These are phyloP conservation scores for Brasilioporus rufonigricans DNA, from an alignment of 768 basidiomycete genomes.

Conservation along the genomic window DNA sequence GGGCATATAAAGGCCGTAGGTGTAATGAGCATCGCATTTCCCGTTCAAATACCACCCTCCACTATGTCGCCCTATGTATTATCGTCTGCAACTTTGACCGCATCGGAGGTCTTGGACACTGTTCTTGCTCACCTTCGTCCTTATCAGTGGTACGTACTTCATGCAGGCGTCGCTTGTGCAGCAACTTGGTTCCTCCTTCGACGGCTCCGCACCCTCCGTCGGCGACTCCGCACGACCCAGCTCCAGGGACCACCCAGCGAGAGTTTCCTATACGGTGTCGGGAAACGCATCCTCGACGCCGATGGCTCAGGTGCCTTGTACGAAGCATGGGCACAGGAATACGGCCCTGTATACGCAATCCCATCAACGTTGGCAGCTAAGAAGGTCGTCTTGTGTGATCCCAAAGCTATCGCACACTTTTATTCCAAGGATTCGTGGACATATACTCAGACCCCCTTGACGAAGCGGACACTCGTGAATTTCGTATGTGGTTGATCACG, in stretches of 20 bases:
- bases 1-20: too few relatives aligned
- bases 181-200: constrained; percentile 10
- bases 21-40: too few relatives aligned
- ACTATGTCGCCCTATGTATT: neutral
- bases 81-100: neutral
- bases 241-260: constrained; percentile 24
- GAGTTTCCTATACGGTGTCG: too few relatives aligned
- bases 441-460: constrained; percentile 41
- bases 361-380: constrained; percentile 17
- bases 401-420: too few relatives aligned
- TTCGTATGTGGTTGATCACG: too few relatives aligned
- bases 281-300: too few relatives aligned
- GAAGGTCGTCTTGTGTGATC: too few relatives aligned
- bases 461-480: constrained; percentile 33
- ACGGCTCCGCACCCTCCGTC: neutral
- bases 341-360: constrained; percentile 13
- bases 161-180: neutral
- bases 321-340: too few relatives aligned
- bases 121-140: too few relatives aligned
- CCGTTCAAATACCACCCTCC: neutral
- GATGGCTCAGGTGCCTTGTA: too few relatives aligned
- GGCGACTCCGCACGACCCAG: constrained; percentile 1
- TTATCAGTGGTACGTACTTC: neutral
- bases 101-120: neutral
- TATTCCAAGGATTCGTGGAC: constrained; percentile 23